These are phyloP conservation scores for Ogataea siamensis DNA, from an alignment of 805 yeast genomes.

Conservation along the genomic window DNA sequence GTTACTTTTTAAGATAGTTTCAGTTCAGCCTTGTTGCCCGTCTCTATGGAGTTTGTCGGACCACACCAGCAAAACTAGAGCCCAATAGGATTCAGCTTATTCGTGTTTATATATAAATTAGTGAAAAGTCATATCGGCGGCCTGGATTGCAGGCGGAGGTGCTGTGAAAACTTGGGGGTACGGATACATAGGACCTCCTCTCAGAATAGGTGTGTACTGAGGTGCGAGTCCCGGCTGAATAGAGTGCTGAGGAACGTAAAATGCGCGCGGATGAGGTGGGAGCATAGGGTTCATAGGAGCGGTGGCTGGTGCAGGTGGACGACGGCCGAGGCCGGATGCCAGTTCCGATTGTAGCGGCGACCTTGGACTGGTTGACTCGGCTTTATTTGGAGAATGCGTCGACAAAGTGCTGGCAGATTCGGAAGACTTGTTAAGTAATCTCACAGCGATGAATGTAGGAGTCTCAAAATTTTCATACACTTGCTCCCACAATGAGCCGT, in stretches of 20 bases:
- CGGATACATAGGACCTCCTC: background rate
- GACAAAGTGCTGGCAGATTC: background rate
- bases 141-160: background rate
- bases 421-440: background rate
- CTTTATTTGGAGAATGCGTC: background rate
- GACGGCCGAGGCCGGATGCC: background rate
- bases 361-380: background rate
- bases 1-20: background rate
- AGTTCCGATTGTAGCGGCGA: background rate
- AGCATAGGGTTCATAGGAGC: background rate
- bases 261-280: conserved; percentile 1
- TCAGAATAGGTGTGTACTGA: background rate
- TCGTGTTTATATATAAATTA: background rate
- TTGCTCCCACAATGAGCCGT: background rate
- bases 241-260: background rate
- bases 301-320: background rate
- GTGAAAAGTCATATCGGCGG: background rate
- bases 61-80: too few relatives aligned
- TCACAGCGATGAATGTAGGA: background rate
- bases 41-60: too few relatives aligned
- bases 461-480: background rate
- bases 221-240: background rate
- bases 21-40: background rate
- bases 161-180: background rate
- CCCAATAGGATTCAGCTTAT: too few relatives aligned